Evolutionary conservation across 78 protist species (phyloP).

Genomic region (Isochrysis galbana): DNA sequence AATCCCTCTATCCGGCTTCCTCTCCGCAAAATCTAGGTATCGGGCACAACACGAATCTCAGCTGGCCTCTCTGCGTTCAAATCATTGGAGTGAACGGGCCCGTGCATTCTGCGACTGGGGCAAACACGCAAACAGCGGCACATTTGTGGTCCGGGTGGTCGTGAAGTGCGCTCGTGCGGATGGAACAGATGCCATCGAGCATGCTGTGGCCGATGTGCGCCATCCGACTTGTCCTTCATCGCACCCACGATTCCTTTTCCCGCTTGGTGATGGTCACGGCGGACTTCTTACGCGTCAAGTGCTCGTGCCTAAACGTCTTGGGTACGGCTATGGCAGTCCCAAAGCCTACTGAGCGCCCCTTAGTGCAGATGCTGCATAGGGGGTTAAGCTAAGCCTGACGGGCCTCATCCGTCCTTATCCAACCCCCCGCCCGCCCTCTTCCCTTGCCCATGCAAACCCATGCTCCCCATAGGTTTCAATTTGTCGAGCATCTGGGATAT

Average conservation of each 20-base stretch:
- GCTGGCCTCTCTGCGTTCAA: background rate
- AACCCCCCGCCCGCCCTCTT: no score
- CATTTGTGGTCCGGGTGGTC: background rate
- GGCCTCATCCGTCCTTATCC: no score
- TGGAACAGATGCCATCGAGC: background rate
- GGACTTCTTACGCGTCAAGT: background rate
- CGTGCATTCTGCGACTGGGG: background rate
- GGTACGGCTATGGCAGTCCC: no score
- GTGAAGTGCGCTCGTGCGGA: background rate
- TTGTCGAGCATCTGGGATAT: constrained; percentile 63
- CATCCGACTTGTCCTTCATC: background rate
- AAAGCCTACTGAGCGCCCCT: no score
- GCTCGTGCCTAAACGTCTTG: background rate
- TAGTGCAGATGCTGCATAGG: no score
- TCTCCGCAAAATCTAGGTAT: no score
- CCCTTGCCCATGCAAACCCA: no score
- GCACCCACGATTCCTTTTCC: constrained; percentile 21
- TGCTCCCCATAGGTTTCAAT: no score
- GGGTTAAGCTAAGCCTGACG: no score
- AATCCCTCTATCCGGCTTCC: no score
- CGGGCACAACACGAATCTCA: background rate
- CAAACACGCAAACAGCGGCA: background rate
- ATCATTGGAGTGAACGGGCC: constrained; percentile 15
- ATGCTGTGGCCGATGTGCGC: background rate
- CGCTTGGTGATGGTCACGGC: background rate